Evolutionary conservation across 331 rosid genomes (phyloP), one percentile per base, ranked within the genome.

Genomic region (Stylosanthes scabra): DNA sequence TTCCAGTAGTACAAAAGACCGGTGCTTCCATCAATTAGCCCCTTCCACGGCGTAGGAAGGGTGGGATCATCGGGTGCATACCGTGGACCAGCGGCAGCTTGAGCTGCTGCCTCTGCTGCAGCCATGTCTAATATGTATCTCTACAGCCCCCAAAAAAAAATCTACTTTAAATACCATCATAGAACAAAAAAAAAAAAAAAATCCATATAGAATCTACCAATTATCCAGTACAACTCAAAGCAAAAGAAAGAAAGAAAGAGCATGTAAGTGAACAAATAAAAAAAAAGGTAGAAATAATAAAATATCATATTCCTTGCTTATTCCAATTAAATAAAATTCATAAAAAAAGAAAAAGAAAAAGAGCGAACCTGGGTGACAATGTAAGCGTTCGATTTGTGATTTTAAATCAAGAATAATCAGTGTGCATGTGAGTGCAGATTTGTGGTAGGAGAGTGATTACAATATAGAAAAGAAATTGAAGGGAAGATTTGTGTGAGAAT

Each of bases 41-140:
- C 99, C 82, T 87, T 92, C 99, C 99, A 95, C 0, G 98, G 99
- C 14, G 72, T 66, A 2, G 99, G 99, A 69, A 95, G 96, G 6
- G 96, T 83, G 4, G 97, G 99, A 75, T 95, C 98, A 5, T 92
- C 97, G 0, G 99, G 99, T 8, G 99, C 99, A 82, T 90, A 95
- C n/a, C 98, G 82, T 0, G 99, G 99, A 70, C 97, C 98, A 50
- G 76, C 79, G 11, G 84, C 76, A 50, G 91, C 76, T 28, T 84
- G 25, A 59, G 89, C 86, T 25, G 89, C 86, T 25, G 90, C 79
- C 81, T 94, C 99, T 11, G 90, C 87, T 14, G 97, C 74, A 44
- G 89, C 85, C 99, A 91, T 91, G 34, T 31, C 66, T 9, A 60
- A 7, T 66, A 51, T 66, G 59, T 74, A 74, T 57, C 10, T 73